Evolutionary conservation across 1,284 basidiomycete genomes (phyloP).

Genomic region (Heterobasidion parviporum): DNA sequence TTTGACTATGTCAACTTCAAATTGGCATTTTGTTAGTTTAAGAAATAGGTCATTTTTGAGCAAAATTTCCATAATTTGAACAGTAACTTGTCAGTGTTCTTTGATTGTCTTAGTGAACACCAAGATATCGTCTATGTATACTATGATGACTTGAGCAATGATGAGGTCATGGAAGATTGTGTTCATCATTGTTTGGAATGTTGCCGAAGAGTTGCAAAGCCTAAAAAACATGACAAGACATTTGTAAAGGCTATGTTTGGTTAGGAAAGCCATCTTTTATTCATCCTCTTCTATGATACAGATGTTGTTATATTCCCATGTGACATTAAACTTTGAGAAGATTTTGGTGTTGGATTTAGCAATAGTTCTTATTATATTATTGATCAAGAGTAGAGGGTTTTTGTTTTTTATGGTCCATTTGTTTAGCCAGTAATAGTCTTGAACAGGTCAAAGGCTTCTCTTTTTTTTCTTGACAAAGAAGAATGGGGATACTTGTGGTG

Average conservation of each 20-base stretch:
- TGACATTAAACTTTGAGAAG: not conserved
- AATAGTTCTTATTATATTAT: not conserved
- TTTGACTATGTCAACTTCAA: not conserved
- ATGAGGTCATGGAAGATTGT: not conserved
- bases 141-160: not conserved
- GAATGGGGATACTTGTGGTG: not conserved
- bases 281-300: not conserved
- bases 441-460: conserved; percentile 1
- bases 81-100: not conserved
- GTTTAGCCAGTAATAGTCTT: not conserved
- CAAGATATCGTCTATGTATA: not conserved
- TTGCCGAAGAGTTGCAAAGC: not conserved
- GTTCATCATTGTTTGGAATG: conserved; percentile 1
- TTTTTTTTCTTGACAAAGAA: conserved; percentile 5
- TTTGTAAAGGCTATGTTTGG: not conserved
- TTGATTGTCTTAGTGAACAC: not conserved
- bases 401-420: not conserved
- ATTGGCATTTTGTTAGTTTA: not conserved
- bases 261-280: not conserved
- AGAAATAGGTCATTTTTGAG: not conserved
- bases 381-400: not conserved
- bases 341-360: not conserved
- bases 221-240: not conserved
- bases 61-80: not conserved
- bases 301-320: not conserved